Evolutionary conservation across 1,284 basidiomycete genomes (phyloP).

Genomic region (Coniophora puteana): DNA sequence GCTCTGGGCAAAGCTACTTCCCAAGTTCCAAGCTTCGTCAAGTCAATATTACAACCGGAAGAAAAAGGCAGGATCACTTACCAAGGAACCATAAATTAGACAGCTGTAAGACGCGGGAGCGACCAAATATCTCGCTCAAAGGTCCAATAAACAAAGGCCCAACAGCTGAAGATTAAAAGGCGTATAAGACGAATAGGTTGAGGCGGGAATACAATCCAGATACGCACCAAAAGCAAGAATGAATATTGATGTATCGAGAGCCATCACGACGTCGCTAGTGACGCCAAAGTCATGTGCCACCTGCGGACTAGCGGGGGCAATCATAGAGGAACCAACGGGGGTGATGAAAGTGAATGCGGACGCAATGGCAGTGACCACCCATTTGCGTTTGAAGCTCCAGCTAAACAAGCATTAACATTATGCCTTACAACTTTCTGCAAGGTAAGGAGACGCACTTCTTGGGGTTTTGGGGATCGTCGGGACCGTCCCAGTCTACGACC

Average conservation of each 20-base stretch:
- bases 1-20: slow-evolving; percentile 61
- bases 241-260: slow-evolving; percentile 62
- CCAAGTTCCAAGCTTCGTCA: slow-evolving; percentile 66
- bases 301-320: slow-evolving; percentile 55
- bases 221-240: slow-evolving; percentile 56
- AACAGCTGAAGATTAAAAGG: slow-evolving; percentile 23
- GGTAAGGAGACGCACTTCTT: slow-evolving; percentile 15
- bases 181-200: neutral
- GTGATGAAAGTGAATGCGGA: slow-evolving; percentile 46
- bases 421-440: neutral
- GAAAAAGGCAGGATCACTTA: slow-evolving; percentile 29
- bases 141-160: slow-evolving; percentile 52
- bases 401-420: slow-evolving; percentile 11
- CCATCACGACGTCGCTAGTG: slow-evolving; percentile 44
- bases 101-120: slow-evolving; percentile 38
- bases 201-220: slow-evolving; percentile 20
- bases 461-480: slow-evolving; percentile 19
- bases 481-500: slow-evolving; percentile 22
- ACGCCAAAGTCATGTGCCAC: slow-evolving; percentile 54
- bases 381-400: slow-evolving; percentile 44
- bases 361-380: slow-evolving; percentile 41
- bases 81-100: slow-evolving; percentile 55
- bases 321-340: slow-evolving; percentile 51
- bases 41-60: too few relatives aligned
- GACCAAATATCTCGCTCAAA: slow-evolving; percentile 47